Conservation (phyloP, 2,329 filamentous ascomycete genomes). For the Aspergillus uvarum region DNA sequence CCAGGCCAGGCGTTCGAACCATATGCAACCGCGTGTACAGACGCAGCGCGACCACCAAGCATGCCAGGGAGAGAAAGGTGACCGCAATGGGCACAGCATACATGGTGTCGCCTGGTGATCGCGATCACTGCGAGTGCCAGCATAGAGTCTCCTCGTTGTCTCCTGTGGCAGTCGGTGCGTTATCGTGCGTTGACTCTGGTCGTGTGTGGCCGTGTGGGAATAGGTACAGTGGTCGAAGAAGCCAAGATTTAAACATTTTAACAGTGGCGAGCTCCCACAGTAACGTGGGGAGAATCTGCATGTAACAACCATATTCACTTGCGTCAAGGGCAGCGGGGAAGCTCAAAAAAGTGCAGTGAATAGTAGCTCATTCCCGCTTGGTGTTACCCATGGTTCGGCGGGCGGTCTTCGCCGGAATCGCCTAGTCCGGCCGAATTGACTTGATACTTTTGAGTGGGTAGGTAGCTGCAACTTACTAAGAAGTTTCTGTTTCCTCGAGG, state of each 20-base stretch:
- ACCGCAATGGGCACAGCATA: constrained; percentile 22
- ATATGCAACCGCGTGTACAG: constrained; percentile 26
- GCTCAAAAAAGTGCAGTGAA: neutral
- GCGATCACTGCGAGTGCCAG: neutral
- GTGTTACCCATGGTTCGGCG: constrained; percentile 3
- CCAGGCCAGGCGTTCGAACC: constrained; percentile 26
- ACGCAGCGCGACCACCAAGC: constrained; percentile 23
- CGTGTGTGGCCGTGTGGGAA: neutral
- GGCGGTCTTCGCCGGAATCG: neutral
- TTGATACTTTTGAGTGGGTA: neutral
- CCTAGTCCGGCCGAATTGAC: neutral
- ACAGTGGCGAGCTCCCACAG: neutral
- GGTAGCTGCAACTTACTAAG: neutral
- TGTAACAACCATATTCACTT: constrained; percentile 8
- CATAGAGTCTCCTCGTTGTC: neutral
- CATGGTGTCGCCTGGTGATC: constrained; percentile 20
- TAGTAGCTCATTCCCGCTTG: neutral
- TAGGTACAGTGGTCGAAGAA: neutral
- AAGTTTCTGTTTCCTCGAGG: neutral
- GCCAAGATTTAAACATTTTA: neutral
- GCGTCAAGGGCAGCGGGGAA: constrained; percentile 17
- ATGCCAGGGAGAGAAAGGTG: constrained; percentile 21
- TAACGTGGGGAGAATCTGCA: neutral
- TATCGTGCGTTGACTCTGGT: neutral
- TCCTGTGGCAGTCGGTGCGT: neutral